Evolutionary conservation across 495 filamentous ascomycete genomes (phyloP).

Genomic region (Aspergillus ostianus): DNA sequence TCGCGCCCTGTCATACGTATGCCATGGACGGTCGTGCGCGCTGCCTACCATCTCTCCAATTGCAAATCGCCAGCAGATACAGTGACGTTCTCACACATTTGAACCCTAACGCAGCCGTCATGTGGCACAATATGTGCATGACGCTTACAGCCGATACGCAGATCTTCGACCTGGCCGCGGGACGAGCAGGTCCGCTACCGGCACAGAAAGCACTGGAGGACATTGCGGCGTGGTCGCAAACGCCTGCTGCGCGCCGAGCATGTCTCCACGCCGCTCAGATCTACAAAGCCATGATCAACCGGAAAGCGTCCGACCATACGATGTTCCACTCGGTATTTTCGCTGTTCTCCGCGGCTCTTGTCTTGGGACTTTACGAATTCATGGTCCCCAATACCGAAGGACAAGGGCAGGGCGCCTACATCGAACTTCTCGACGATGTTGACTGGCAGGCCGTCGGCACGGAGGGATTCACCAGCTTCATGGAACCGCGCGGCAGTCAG

Average conservation of each 20-base stretch:
- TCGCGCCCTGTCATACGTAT: slow-evolving; percentile 46
- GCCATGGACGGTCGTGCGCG: slow-evolving; percentile 44
- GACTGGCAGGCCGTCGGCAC: slow-evolving; percentile 47
- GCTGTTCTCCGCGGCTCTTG: slow-evolving; percentile 49
- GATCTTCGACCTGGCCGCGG: slow-evolving; percentile 51
- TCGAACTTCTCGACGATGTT: slow-evolving; percentile 51
- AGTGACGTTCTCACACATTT: slow-evolving; percentile 40
- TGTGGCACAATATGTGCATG: slow-evolving; percentile 56
- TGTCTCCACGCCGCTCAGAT: slow-evolving; percentile 53
- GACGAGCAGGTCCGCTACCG: slow-evolving; percentile 42
- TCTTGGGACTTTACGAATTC: slow-evolving; percentile 52
- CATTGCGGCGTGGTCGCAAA: slow-evolving; percentile 51
- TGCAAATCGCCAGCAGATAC: slow-evolving; percentile 40
- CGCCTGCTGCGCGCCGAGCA: slow-evolving; percentile 46
- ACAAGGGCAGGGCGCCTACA: slow-evolving; percentile 31
- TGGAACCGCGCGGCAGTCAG: slow-evolving; percentile 38
- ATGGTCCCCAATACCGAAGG: slow-evolving; percentile 38
- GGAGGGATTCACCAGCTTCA: slow-evolving; percentile 41
- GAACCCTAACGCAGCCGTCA: slow-evolving; percentile 45
- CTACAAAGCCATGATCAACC: slow-evolving; percentile 49
- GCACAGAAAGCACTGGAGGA: slow-evolving; percentile 49
- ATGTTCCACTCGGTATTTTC: slow-evolving; percentile 49
- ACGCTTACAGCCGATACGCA: slow-evolving; percentile 50
- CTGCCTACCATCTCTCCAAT: slow-evolving; percentile 37
- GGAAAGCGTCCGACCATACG: slow-evolving; percentile 48